These are phyloP conservation scores for Paragyromitra xinjiangensis DNA, from an alignment of 495 filamentous ascomycete genomes.

Conservation along the genomic window DNA sequence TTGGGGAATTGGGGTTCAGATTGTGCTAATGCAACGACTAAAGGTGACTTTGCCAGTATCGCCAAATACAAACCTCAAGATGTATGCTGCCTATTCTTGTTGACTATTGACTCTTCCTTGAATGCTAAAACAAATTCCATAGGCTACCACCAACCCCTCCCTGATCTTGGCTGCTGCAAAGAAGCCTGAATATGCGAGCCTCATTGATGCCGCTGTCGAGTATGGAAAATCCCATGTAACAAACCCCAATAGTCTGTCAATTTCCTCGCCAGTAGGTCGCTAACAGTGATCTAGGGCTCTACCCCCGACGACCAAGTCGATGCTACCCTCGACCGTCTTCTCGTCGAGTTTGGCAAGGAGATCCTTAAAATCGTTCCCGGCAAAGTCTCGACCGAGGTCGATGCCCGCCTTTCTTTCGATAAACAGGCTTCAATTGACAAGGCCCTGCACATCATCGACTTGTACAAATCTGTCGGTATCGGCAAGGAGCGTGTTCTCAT, in stretches of 20 bases:
- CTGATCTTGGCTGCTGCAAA: constrained; percentile 97
- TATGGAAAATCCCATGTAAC: constrained; percentile 78
- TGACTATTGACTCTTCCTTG: neutral
- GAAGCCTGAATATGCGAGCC: constrained; percentile 92
- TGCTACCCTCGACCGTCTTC: constrained; percentile 84
- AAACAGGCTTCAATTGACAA: constrained; percentile 91
- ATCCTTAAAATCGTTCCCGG: constrained; percentile 97
- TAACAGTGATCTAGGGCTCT: constrained; percentile 39
- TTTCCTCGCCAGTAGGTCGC: neutral
- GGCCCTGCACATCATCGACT: constrained; percentile 97
- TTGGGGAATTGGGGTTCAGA: constrained; percentile 6
- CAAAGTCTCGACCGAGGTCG: constrained; percentile 98
- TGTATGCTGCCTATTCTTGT: constrained; percentile 59
- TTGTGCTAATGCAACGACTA: constrained; percentile 28
- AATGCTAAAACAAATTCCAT: constrained; percentile 3
- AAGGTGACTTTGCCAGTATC: constrained; percentile 86
- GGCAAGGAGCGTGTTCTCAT: constrained; percentile 92
- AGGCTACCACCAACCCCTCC: constrained; percentile 84
- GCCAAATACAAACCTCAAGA: constrained; percentile 99
- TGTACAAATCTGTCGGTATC: constrained; percentile 92
- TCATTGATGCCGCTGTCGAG: constrained; percentile 86
- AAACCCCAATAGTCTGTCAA: neutral
- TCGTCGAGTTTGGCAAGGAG: constrained; percentile 97
- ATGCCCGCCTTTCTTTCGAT: constrained; percentile 95
- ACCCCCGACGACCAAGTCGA: constrained; percentile 77